Evolutionary conservation across 1,284 basidiomycete genomes (phyloP), one percentile per base, ranked within the genome.

Genomic region (Singerocomus rubriflavus): DNA sequence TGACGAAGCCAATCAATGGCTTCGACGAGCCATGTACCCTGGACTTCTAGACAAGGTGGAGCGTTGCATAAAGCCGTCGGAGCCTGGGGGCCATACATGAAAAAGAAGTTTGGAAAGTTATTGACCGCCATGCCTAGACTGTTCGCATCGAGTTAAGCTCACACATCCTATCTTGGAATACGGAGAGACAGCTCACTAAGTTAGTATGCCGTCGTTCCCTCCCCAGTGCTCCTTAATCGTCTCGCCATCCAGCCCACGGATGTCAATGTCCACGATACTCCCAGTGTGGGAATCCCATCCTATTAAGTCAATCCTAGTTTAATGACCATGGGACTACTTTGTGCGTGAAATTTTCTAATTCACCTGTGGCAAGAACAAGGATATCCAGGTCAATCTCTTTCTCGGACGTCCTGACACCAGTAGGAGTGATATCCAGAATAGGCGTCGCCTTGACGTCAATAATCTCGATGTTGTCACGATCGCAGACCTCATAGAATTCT

Each of bases 101-200:
- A 43, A 34, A 55, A 53, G 26, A 55, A 43, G 33, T 55, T 50
- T 7, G 52, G 46, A 29, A 54, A 54, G 30, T 50, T 54, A 9
- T 54, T 36, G 29, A 32, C 46, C 2, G 45, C 16, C 21, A 54
- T 25, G 25, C 52, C 52, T 2, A 55, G 36, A 16, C 52, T 54
- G 25, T 48, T 53, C 11, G 11, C 27, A 32, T 26, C 6, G 26
- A 8, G 9, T 38, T 5, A 11, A 26, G 33, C 29, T 21, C n/a
- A 8, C 16, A 2, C 29, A 11, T 21, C 14, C n/a, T 8, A 17
- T 48, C 26, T 30, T 16, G 26, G 31, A 5, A 27, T 25, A 8
- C 1, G 6, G 6, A 9, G 3, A 6, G 11, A 16, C 5, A 16
- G 36, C 50, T 41, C 9, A 54, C 47, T 55, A 42, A 11, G 53